Base-by-base conservation (phyloP, 805 yeast species). In the Pichia thaimueangensis region DNA sequence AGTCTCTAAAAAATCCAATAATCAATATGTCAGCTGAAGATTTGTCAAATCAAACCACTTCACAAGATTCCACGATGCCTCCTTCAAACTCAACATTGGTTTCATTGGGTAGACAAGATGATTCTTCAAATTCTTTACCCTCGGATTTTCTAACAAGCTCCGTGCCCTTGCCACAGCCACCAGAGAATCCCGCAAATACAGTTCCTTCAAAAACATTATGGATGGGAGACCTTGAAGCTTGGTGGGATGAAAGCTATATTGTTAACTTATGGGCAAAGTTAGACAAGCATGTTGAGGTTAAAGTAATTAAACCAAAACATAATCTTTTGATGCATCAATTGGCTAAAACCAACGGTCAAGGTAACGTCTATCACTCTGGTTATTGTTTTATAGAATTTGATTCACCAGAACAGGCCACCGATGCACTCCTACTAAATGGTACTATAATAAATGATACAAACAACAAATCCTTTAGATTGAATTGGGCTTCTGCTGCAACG, bases 191-290 rank as follows among this genome's bases (percentile, higher is more conserved):
- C 3, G 68, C 76, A 3, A 70, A 72, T 35, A 66, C 72, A 2
- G 65, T 60, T 7, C 68, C 73, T 12, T 87, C 94, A 21, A 70
- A 82, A 47, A 84, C 94, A 1, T 64, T 84, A 25, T 84, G 94
- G 94, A 84, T 84, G 94, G 94, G 94, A 10, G 93, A 84, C 60
- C 65, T 84, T 50, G 91, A 84, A 56, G 86, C 91, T 1, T 76
- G 82, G 76, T 75, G 82, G 54, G 86, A 81, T 56, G 93, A 83
- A 57, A 67, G 64, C 4, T 76, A 77, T 20, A 66, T 76, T 13
- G 67, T 70, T 38, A 65, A 76, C 35, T 67, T 86, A 59, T 82
- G 88, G 87, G 67, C 68, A 24, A 63, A 73, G 21, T 53, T 78
- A 39, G 70, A 73, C 42, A 76, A 74, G 50, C 57, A 66, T 24